Conservation (phyloP, 495 filamentous ascomycete genomes). For the Aspergillus egyptiacus region DNA sequence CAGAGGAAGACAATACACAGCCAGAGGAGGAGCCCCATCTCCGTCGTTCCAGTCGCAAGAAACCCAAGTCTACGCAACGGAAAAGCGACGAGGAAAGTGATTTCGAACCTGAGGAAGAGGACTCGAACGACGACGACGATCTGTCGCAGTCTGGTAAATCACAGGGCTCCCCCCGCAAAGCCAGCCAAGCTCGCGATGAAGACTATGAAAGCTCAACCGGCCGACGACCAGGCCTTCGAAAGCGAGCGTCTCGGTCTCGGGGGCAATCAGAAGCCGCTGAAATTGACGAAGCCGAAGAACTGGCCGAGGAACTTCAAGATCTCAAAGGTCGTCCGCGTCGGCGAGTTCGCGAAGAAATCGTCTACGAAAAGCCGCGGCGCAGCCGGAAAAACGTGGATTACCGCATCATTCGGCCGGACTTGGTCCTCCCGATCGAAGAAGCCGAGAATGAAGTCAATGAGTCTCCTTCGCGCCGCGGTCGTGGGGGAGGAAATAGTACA, state of each 20-base stretch:
- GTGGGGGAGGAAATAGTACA: slow-evolving; percentile 43
- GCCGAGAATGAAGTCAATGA: slow-evolving; percentile 53
- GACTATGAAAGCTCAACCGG: slow-evolving; percentile 45
- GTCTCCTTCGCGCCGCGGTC: slow-evolving; percentile 62
- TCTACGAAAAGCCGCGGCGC: slow-evolving; percentile 53
- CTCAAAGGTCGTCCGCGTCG: slow-evolving; percentile 52
- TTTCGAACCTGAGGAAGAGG: slow-evolving; percentile 71
- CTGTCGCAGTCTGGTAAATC: slow-evolving; percentile 46
- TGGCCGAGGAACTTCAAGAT: slow-evolving; percentile 71
- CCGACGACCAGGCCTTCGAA: slow-evolving; percentile 47
- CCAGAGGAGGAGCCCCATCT: slow-evolving; percentile 30
- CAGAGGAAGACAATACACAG: slow-evolving; percentile 19
- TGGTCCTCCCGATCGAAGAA: slow-evolving; percentile 61
- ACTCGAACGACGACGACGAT: slow-evolving; percentile 57
- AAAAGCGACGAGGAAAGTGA: slow-evolving; percentile 72
- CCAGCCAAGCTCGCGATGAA: slow-evolving; percentile 35
- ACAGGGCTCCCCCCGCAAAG: slow-evolving; percentile 39
- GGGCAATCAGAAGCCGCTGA: slow-evolving; percentile 43
- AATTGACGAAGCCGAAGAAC: slow-evolving; percentile 64
- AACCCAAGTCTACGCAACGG: slow-evolving; percentile 46
- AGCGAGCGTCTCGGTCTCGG: slow-evolving; percentile 48
- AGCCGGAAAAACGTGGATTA: slow-evolving; percentile 61
- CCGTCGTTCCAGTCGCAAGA: slow-evolving; percentile 45
- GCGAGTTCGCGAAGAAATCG: slow-evolving; percentile 47
- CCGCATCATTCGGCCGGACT: slow-evolving; percentile 68